Evolutionary conservation across 495 filamentous ascomycete genomes (phyloP), one percentile per base, ranked within the genome.

Genomic region (Corynascus novoguineensis): DNA sequence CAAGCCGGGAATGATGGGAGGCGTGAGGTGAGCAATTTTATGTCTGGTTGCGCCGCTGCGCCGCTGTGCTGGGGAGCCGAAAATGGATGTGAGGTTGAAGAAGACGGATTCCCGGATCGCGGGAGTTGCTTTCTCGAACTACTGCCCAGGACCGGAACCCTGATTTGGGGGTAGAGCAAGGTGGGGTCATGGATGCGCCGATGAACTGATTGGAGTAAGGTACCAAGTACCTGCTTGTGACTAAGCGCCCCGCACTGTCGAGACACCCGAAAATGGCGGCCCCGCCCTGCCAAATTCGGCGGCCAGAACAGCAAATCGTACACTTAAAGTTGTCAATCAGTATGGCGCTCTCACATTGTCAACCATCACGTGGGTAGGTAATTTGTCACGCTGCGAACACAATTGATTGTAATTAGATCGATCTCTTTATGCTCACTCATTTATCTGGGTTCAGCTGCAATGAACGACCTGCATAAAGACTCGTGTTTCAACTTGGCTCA

Each of bases 231-330:
- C 21, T 55, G 41, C 41, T 42, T 55, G 42, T 27, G 42, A 55
- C 37, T 41, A 46, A 55, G 29, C 41, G 41, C 28, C 53, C 42
- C 53, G 42, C 42, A 48, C 42, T 55, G 42, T 55, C 42, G 19
- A 46, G 53, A 32, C 53, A 24, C 53, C 53, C 53, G 42, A 48
- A 48, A 55, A 55, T 46, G 41, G 52, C 52, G 52, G 25, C 41
- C 15, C 52, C 47, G 52, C 52, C 52, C 25, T 47, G 41, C 53
- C 41, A 55, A 47, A 55, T 55, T 55, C 41, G 53, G 53, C 53
- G 41, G 9, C 53, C 29, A 55, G 41, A 55, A 55, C 29, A 55
- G 53, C 41, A 37, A 47, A 15, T 55, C 48, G 6, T 35, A 17
- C 25, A 55, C 24, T 51, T 51, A n/a, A n/a, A n/a, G n/a, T n/a